Percentiles rank a stretch among this genome's conserved stretches.
Evolutionary conservation across 2,329 filamentous ascomycete species (phyloP).

Genomic region (Didymella lethalis): DNA sequence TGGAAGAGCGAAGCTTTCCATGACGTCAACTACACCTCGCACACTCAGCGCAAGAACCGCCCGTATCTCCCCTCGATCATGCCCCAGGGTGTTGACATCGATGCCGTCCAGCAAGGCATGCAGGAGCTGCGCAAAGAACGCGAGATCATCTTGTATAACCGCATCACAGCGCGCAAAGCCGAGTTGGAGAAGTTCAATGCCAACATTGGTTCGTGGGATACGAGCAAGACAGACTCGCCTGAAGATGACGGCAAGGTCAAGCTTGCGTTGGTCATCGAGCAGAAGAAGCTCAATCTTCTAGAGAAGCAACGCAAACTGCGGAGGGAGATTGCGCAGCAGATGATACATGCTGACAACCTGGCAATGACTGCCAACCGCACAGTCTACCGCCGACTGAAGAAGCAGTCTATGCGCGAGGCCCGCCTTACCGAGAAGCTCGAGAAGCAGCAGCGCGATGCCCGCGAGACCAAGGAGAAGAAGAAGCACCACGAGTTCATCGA

Average conservation of each 20-base stretch:
- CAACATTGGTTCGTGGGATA: conserved; percentile 88
- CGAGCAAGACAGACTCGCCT: conserved; percentile 70
- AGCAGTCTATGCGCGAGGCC: conserved; percentile 92
- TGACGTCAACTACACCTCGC: conserved; percentile 79
- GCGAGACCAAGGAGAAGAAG: conserved; percentile 96
- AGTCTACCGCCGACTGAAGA: conserved; percentile 93
- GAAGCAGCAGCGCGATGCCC: conserved; percentile 96
- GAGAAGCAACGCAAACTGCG: conserved; percentile 87
- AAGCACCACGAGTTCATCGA: conserved; percentile 93
- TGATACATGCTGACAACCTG: conserved; percentile 94
- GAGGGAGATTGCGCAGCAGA: conserved; percentile 85
- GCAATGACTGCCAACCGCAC: conserved; percentile 96
- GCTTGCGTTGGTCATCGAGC: conserved; percentile 90
- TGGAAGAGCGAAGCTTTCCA: conserved; percentile 55
- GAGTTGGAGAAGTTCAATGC: conserved; percentile 85
- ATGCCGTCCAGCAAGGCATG: conserved; percentile 57
- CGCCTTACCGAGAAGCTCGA: conserved; percentile 98
- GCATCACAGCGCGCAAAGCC: conserved; percentile 82
- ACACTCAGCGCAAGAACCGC: conserved; percentile 77
- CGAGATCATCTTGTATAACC: conserved; percentile 88
- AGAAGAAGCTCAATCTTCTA: conserved; percentile 88
- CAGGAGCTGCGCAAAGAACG: conserved; percentile 78
- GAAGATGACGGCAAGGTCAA: conserved; percentile 81
- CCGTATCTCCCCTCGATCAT: conserved; percentile 86
- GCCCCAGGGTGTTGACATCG: conserved; percentile 86